Base-by-base conservation (phyloP, 2,329 filamentous ascomycete genomes). In the Alternaria arborescens region DNA sequence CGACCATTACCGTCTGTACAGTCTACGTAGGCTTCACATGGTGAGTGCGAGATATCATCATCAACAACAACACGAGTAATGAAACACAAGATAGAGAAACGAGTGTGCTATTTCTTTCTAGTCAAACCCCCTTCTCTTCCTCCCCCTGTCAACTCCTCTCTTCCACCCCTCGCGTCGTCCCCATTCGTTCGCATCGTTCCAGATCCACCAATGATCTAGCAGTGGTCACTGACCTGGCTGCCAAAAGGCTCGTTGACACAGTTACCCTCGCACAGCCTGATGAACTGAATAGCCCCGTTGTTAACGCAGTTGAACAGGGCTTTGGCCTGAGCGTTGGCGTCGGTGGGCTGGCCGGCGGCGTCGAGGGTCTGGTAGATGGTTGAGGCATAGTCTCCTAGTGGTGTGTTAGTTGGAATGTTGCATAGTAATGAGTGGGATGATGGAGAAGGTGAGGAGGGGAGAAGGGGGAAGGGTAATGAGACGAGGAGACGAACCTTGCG, bases 401-500 rank as follows among this genome's bases (percentile, higher is more conserved):
- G 10, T 6, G 8, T 5, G 5, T 10, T 36, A 36, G 14, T 14
- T 16, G 32, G 32, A 6, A 36, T 36, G 14, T 14, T 36, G 12
- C 1, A 2, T 11, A 16, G 11, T 10, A 5, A 11, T 0, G 10
- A 0, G 28, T 0, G 0, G 10, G 0, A 30, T 0, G 28, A 30
- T 30, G 10, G 28, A 4, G 28, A 30, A 0, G 1, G 10, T 8
- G 1, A 11, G 28, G 3, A 0, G 2, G 28, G 32, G 2, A 1
- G 5, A 14, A 34, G 10, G 10, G n/a, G 16, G 24, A 10, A 3
- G 0, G 3, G 16, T 8, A 1, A 12, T 2, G 11, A 2, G 7
- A 8, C 2, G 6, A 4, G 42, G 1, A 47, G 28, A 47, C 44
- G 2, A 8, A 53, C 51, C 51, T n/a, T 53, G 51, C 20, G 51